Evolutionary conservation across 768 basidiomycete genomes (phyloP).

Genomic region (Psilocybe cubensis): DNA sequence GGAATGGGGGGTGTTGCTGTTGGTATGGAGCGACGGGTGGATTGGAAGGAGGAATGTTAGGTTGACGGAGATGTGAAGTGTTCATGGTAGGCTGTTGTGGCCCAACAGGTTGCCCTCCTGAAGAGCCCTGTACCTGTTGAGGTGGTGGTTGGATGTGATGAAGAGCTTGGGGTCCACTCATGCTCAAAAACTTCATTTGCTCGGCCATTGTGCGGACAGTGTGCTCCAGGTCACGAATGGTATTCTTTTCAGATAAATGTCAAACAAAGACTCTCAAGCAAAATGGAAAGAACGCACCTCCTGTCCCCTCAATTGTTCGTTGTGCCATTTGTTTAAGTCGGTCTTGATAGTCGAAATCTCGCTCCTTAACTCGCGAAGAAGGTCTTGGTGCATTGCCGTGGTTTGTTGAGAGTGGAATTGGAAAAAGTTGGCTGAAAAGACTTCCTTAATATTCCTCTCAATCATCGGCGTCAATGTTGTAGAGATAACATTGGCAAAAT

Average conservation of each 20-base stretch:
- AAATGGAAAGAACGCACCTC: conserved; percentile 54
- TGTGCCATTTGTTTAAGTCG: conserved; percentile 83
- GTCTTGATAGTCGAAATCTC: conserved; percentile 81
- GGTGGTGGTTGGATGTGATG: conserved; percentile 46
- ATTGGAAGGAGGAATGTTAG: conserved; percentile 42
- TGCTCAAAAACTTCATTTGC: conserved; percentile 78
- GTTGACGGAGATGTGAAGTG: conserved; percentile 46
- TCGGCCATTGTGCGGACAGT: conserved; percentile 75
- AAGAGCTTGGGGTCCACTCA: conserved; percentile 44
- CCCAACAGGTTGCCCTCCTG: conserved; percentile 35
- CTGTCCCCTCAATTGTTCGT: conserved; percentile 73
- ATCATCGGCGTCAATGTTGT: conserved; percentile 74
- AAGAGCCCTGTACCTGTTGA: conserved; percentile 44
- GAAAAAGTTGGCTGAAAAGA: conserved; percentile 71
- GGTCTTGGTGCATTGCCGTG: conserved; percentile 78
- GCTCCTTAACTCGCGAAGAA: conserved; percentile 71
- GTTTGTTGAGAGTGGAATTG: conserved; percentile 79
- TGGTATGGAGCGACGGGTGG: conserved; percentile 41
- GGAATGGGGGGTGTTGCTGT: conserved; percentile 37
- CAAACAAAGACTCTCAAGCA: background rate
- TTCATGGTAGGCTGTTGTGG: conserved; percentile 39
- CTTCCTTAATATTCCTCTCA: conserved; percentile 82
- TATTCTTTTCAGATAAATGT: conserved; percentile 42
- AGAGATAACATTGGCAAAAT: conserved; percentile 77
- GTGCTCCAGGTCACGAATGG: conserved; percentile 83